These are phyloP conservation scores for Aquilaria malaccensis DNA, from an alignment of 345 rosid genomes.

Conservation along the genomic window DNA sequence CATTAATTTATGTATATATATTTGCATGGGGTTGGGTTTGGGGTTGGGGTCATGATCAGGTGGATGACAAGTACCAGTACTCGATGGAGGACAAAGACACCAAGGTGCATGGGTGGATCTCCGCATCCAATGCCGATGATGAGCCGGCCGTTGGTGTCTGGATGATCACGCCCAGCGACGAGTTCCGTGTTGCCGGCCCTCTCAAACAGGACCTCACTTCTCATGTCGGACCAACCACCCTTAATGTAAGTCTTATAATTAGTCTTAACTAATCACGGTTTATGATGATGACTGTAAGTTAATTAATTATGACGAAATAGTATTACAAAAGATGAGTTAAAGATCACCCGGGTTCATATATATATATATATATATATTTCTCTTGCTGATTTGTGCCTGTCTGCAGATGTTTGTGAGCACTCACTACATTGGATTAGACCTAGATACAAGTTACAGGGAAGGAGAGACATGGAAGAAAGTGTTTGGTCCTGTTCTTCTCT, in stretches of 20 bases:
- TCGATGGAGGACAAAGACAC: constrained; percentile 48
- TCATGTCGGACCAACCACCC: constrained; percentile 65
- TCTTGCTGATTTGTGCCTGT: no score
- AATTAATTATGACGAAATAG: no score
- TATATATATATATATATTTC: no score
- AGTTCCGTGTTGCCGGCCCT: constrained; percentile 67
- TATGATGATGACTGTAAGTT: neutral
- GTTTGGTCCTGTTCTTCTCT: constrained; percentile 77
- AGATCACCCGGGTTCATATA: no score
- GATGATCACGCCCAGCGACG: constrained; percentile 79
- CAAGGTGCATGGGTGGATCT: constrained; percentile 82
- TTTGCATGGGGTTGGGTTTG: no score
- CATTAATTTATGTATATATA: no score
- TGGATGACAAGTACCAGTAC: constrained; percentile 88
- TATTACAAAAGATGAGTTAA: no score
- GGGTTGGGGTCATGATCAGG: constrained; percentile 27
- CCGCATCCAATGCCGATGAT: neutral
- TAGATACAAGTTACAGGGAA: constrained; percentile 33
- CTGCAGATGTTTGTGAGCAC: constrained; percentile 83
- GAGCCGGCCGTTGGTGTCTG: constrained; percentile 64
- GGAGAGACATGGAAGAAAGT: constrained; percentile 79
- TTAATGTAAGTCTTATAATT: constrained; percentile 34
- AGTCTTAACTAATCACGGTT: neutral
- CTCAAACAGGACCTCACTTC: constrained; percentile 80
- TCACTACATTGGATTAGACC: constrained; percentile 64